These are phyloP conservation scores for Hibiscus mutabilis DNA, from an alignment of 345 rosid species.

Conservation along the genomic window DNA sequence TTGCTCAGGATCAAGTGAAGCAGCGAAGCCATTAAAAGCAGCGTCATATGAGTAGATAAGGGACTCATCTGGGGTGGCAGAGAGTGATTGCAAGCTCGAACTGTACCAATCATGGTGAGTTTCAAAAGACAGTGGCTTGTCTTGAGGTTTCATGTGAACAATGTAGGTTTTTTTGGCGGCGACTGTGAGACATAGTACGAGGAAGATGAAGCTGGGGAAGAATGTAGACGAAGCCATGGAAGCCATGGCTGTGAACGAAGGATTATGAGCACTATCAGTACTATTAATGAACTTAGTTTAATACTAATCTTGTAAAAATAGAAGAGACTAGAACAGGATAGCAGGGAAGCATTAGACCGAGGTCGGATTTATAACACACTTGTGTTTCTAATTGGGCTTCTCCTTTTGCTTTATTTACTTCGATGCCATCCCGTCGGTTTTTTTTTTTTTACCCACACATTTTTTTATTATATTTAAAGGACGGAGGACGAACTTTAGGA, in stretches of 20 bases:
- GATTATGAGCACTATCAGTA: neutral
- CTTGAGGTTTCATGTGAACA: constrained; percentile 58
- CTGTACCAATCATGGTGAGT: constrained; percentile 73
- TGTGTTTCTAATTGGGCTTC: neutral
- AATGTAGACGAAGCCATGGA: constrained; percentile 10
- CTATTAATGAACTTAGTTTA: neutral
- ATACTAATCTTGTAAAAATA: neutral
- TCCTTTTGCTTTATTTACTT: neutral
- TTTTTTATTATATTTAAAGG: too few species aligned
- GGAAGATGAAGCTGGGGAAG: constrained; percentile 1
- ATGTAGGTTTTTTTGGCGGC: constrained; percentile 51
- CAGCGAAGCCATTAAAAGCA: constrained; percentile 70
- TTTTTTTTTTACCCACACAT: too few species aligned
- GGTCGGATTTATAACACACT: constrained; percentile 13
- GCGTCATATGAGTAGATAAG: constrained; percentile 60
- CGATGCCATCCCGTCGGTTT: neutral
- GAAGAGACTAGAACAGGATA: neutral
- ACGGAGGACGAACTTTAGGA: too few species aligned
- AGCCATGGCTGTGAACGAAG: neutral
- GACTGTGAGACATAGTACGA: constrained; percentile 16
- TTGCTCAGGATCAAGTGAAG: constrained; percentile 47
- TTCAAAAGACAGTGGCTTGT: constrained; percentile 44
- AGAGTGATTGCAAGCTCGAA: constrained; percentile 45
- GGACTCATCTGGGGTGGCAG: constrained; percentile 27
- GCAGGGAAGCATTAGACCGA: neutral